Conservation (phyloP, 1,139 yeast genomes). For the Geotrichum reessii region DNA sequence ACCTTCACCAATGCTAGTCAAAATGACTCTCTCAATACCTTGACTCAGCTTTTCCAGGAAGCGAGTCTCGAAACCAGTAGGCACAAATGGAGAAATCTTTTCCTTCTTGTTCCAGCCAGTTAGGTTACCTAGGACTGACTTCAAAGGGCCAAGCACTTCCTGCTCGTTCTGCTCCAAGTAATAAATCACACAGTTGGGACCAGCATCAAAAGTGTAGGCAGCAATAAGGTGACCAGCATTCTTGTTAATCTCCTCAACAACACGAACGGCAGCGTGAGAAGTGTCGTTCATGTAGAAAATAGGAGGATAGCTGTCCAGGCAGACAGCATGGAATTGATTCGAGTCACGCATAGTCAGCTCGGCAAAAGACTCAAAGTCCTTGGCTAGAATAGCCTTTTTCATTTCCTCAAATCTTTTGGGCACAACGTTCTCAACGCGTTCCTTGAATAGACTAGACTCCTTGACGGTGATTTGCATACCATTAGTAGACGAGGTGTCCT, state of each 20-base stretch:
- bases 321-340: conserved; percentile 94
- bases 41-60: conserved; percentile 51
- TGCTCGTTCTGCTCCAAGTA: conserved; percentile 70
- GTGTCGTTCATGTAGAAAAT: conserved; percentile 92
- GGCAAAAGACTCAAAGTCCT: conserved; percentile 75
- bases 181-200: conserved; percentile 96
- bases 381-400: conserved; percentile 65
- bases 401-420: conserved; percentile 78
- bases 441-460: conserved; percentile 78
- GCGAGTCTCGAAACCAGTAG: conserved; percentile 35
- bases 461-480: conserved; percentile 95
- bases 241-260: conserved; percentile 73
- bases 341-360: conserved; percentile 93
- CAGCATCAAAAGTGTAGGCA: conserved; percentile 97
- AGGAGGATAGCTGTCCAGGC: conserved; percentile 93
- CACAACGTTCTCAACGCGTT: conserved; percentile 73
- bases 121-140: conserved; percentile 45
- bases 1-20: conserved; percentile 83
- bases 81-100: conserved; percentile 38
- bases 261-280: conserved; percentile 79
- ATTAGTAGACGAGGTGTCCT: conserved; percentile 88
- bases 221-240: conserved; percentile 59
- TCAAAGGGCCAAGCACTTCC: conserved; percentile 43
- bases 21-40: conserved; percentile 76
- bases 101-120: conserved; percentile 61